phyloP scores from a whole-genome alignment of 768 basidiomycete species.

The Tulasnella sp. region DNA sequence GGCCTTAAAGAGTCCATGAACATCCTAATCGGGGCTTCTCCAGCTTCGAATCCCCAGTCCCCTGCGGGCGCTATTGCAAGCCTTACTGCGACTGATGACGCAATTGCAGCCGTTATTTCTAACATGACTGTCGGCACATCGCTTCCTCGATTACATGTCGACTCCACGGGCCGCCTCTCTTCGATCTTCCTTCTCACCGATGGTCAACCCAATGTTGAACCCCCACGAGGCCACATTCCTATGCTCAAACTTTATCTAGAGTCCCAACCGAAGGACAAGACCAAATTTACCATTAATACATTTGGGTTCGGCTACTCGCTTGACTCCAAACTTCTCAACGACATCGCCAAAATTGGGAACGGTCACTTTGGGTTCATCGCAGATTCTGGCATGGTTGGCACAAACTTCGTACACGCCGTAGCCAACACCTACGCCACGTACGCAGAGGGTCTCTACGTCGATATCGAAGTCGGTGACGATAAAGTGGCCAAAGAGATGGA shows the following conservation, averaged over 20 bases:
- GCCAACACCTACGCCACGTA: conserved; percentile 32
- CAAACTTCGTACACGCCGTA: conserved; percentile 33
- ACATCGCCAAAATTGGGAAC: conserved; percentile 28
- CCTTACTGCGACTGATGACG: background rate
- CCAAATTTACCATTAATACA: conserved; percentile 30
- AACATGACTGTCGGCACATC: background rate
- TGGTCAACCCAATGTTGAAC: conserved; percentile 30
- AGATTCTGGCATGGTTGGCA: conserved; percentile 33
- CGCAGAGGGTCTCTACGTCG: conserved; percentile 11
- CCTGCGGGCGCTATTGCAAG: background rate
- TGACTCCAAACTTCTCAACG: conserved; percentile 30
- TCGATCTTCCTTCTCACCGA: conserved; percentile 32
- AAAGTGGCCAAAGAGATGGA: conserved; percentile 20
- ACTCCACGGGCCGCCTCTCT: conserved; percentile 26
- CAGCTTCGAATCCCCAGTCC: background rate
- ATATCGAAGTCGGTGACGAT: conserved; percentile 26
- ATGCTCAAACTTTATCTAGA: conserved; percentile 31
- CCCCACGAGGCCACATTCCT: conserved; percentile 32
- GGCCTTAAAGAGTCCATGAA: conserved; percentile 32
- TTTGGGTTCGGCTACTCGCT: conserved; percentile 33
- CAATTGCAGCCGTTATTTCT: background rate
- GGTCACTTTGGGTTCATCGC: conserved; percentile 31
- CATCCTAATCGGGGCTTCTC: conserved; percentile 19
- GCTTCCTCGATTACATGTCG: background rate
- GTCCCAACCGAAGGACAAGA: conserved; percentile 19